Conservation (phyloP, 768 basidiomycete species). For the Suillus subaureus region DNA sequence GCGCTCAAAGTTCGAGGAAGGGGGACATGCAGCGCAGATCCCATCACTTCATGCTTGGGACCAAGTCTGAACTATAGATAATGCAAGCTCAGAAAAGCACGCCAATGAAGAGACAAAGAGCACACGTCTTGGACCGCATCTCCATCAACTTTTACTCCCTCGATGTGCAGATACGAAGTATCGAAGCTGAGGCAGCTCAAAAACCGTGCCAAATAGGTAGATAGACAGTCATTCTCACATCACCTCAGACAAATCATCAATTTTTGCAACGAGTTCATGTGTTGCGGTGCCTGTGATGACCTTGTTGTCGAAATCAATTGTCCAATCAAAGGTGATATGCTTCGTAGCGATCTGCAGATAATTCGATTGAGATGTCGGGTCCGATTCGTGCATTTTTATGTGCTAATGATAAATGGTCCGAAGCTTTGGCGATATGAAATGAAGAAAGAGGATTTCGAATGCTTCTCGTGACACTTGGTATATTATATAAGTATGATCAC, state of each 20-base stretch:
- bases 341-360: constrained; percentile 49
- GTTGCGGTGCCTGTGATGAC: constrained; percentile 50
- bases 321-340: constrained; percentile 58
- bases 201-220: not conserved
- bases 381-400: constrained; percentile 20
- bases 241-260: constrained; percentile 41
- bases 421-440: not conserved
- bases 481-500: not conserved
- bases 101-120: not conserved
- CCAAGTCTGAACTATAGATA: constrained; percentile 31
- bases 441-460: not conserved
- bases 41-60: constrained; percentile 39
- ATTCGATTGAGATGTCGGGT: constrained; percentile 60
- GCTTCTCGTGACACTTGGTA: not conserved
- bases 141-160: constrained; percentile 40
- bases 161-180: constrained; percentile 48
- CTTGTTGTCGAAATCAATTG: constrained; percentile 52
- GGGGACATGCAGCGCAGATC: constrained; percentile 41
- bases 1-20: constrained; percentile 26
- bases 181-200: constrained; percentile 46
- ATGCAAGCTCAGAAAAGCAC: not conserved
- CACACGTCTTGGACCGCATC: constrained; percentile 30
- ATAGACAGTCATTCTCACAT: constrained; percentile 34
- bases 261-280: constrained; percentile 42
- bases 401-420: not conserved